Evolutionary conservation across 2,329 filamentous ascomycete species (phyloP).

Genomic region (Celoporthe dispersa): DNA sequence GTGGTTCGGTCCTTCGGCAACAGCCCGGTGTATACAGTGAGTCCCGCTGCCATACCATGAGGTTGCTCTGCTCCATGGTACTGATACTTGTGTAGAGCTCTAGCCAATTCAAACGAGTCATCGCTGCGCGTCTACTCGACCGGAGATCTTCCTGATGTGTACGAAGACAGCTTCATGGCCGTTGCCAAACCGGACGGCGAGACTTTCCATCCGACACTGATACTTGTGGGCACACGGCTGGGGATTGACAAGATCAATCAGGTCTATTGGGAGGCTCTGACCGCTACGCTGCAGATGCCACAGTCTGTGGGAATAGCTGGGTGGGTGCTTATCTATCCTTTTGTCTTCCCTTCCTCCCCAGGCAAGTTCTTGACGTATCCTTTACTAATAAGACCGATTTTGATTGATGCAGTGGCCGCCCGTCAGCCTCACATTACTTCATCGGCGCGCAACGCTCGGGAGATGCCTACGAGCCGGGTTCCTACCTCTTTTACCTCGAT

Average conservation of each 20-base stretch:
- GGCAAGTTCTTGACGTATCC: neutral
- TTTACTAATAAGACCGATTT: constrained; percentile 14
- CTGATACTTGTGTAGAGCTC: constrained; percentile 58
- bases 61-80: neutral
- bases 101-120: constrained; percentile 69
- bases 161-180: constrained; percentile 84
- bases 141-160: constrained; percentile 88
- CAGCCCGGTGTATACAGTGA: constrained; percentile 90
- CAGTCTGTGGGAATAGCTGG: constrained; percentile 97
- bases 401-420: constrained; percentile 69
- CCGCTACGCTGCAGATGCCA: constrained; percentile 79
- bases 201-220: constrained; percentile 79
- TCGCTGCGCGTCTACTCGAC: constrained; percentile 84
- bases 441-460: constrained; percentile 51
- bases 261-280: constrained; percentile 94
- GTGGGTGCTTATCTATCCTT: constrained; percentile 52
- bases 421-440: constrained; percentile 78
- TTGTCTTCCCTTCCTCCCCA: neutral
- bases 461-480: constrained; percentile 52
- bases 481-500: constrained; percentile 90
- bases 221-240: constrained; percentile 85
- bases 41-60: constrained; percentile 38
- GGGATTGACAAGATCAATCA: constrained; percentile 94
- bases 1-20: constrained; percentile 98
- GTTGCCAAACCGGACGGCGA: constrained; percentile 71